Evolutionary conservation across 768 basidiomycete species (phyloP).

Genomic region (Gymnopilus junonius): DNA sequence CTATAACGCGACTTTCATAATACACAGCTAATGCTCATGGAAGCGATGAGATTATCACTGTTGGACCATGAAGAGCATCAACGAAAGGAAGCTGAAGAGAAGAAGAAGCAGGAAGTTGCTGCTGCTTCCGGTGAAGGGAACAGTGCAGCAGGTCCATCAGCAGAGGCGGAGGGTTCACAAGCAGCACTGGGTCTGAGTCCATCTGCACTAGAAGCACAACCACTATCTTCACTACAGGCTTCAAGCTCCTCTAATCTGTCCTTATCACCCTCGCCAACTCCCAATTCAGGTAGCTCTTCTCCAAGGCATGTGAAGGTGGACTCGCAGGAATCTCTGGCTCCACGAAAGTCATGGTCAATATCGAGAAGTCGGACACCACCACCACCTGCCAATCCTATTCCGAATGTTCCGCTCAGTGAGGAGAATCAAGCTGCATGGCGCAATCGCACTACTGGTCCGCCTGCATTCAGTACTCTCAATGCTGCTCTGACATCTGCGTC

Average conservation of each 20-base stretch:
- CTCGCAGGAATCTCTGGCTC: slow-evolving; percentile 26
- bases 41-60: slow-evolving; percentile 95
- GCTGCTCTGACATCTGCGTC: slow-evolving; percentile 51
- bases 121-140: slow-evolving; percentile 26
- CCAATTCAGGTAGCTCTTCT: slow-evolving; percentile 18
- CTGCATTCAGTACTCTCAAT: slow-evolving; percentile 48
- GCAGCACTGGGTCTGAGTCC: slow-evolving; percentile 33
- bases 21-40: slow-evolving; percentile 93
- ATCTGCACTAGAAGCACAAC: slow-evolving; percentile 34
- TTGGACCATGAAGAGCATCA: slow-evolving; percentile 96
- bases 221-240: slow-evolving; percentile 26
- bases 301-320: slow-evolving; percentile 24
- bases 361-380: slow-evolving; percentile 44
- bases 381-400: slow-evolving; percentile 28
- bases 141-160: slow-evolving; percentile 11
- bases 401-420: slow-evolving; percentile 27
- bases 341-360: slow-evolving; percentile 36
- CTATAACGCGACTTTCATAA: slow-evolving; percentile 4
- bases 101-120: slow-evolving; percentile 53
- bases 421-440: slow-evolving; percentile 36
- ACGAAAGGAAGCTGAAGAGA: slow-evolving; percentile 73
- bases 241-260: slow-evolving; percentile 34
- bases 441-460: slow-evolving; percentile 39
- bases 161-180: slow-evolving; percentile 27
- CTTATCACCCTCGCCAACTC: slow-evolving; percentile 26